These are phyloP conservation scores for Leccinum barrowsii DNA, from an alignment of 768 basidiomycete genomes.

Conservation along the genomic window DNA sequence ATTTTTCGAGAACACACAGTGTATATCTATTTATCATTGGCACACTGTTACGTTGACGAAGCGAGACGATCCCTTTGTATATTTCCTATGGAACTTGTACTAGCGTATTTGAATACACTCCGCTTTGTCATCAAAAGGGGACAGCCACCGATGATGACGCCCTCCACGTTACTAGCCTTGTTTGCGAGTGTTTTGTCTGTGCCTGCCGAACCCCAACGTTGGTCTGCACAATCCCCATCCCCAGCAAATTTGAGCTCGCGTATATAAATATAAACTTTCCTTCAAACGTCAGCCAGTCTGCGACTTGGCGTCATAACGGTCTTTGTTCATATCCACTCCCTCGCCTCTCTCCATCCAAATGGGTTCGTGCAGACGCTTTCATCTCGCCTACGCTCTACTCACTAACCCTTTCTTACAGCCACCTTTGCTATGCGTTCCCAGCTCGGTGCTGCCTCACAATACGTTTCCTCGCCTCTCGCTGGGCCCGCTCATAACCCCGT, in stretches of 20 bases:
- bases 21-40: constrained; percentile 16
- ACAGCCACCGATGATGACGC: neutral
- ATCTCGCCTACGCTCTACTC: neutral
- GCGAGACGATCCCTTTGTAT: constrained; percentile 8
- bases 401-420: constrained; percentile 23
- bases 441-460: constrained; percentile 32
- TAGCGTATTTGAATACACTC: constrained; percentile 9
- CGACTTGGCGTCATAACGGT: constrained; percentile 29
- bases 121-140: neutral
- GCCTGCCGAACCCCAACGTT: constrained; percentile 32
- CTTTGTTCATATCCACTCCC: constrained; percentile 12
- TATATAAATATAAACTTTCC: constrained; percentile 22
- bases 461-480: constrained; percentile 65
- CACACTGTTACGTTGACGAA: constrained; percentile 6
- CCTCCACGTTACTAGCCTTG: neutral
- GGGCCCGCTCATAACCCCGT: constrained; percentile 32
- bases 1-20: constrained; percentile 11
- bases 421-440: constrained; percentile 34
- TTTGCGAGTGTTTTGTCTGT: constrained; percentile 24
- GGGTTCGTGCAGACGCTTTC: constrained; percentile 32
- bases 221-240: constrained; percentile 8
- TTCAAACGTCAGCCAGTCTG: constrained; percentile 28
- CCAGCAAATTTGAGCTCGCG: constrained; percentile 25
- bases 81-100: constrained; percentile 22
- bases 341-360: constrained; percentile 24